Evolutionary conservation across 2,329 filamentous ascomycete genomes (phyloP), one percentile per base, ranked within the genome.

Genomic region (Claviceps pazoutovae): DNA sequence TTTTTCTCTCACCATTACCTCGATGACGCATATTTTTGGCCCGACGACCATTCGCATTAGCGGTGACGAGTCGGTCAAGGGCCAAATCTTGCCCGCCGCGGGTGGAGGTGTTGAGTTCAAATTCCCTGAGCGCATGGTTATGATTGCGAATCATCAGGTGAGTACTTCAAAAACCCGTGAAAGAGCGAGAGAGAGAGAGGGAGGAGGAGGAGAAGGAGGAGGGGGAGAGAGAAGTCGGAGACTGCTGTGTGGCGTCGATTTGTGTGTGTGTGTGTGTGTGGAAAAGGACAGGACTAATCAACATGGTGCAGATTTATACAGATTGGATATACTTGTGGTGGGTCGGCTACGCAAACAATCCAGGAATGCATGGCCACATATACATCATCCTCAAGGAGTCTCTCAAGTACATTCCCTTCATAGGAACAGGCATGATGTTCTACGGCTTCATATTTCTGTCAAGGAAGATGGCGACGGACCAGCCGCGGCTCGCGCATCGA

Each of bases 301-400:
- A 49, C 37, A 8, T 37, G 45, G 26, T 57, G 23, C 57, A 78
- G 78, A 82, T 94, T 50, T 94, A 95, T 64, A 91, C 88, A 8
- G 88, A 95, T 68, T 95, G 88, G 88, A 69, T 94, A 8, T 95
- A 95, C 64, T 77, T 95, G 7, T 95, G 88, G 88, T 95, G 88
- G 88, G 83, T 88, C 26, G 86, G 83, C n/a, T 95, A 95, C 61
- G 88, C 86, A 26, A 83, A 83, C 61, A 66, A 60, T 2, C 86
- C 85, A 53, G 76, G 78, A 50, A 88, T 88, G 79, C 86, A 93
- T 60, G 88, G 89, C 11, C 84, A 88, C 62, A 76, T 95, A 61
- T 94, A 88, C 71, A 95, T 95, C 64, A 91, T 95, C 60, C 72
- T 94, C 50, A 95, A 95, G 62, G 86, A 95, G 64, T 90, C 86